Percentiles rank a stretch among this genome's conserved stretches.
Evolutionary conservation across 352 stramenopile genomes (phyloP).

Genomic region (Pythium periplocum): DNA sequence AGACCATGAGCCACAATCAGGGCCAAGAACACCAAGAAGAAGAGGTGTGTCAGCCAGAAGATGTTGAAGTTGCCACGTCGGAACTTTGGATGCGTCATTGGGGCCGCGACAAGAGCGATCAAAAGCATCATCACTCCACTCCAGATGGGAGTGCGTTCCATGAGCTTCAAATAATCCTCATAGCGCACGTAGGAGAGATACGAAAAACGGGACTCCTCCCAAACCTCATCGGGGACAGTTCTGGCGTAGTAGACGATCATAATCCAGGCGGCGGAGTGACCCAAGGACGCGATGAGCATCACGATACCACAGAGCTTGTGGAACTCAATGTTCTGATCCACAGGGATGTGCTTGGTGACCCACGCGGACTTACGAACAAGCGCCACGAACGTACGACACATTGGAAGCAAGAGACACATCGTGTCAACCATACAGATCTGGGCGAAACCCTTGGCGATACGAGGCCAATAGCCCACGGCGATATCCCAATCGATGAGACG

Average conservation of each 20-base stretch:
- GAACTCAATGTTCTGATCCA: slow-evolving; percentile 67
- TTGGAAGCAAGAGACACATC: slow-evolving; percentile 64
- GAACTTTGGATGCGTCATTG: slow-evolving; percentile 39
- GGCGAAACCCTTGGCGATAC: slow-evolving; percentile 62
- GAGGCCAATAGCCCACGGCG: slow-evolving; percentile 43
- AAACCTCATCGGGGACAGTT: slow-evolving; percentile 27
- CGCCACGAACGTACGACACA: slow-evolving; percentile 69
- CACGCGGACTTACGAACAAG: slow-evolving; percentile 26
- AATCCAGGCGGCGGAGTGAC: slow-evolving; percentile 45
- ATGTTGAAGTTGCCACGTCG: slow-evolving; percentile 56
- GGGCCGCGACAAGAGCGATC: slow-evolving; percentile 37
- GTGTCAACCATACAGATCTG: slow-evolving; percentile 75
- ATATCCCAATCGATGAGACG: slow-evolving; percentile 31
- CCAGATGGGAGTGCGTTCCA: slow-evolving; percentile 51
- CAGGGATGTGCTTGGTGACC: slow-evolving; percentile 43
- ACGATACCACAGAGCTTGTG: slow-evolving; percentile 75
- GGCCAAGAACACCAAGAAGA: slow-evolving; percentile 62
- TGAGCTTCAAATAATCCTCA: slow-evolving; percentile 36
- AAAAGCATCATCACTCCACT: slow-evolving; percentile 57
- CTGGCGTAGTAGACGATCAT: slow-evolving; percentile 50
- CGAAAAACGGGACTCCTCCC: slow-evolving; percentile 38
- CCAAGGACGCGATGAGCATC: slow-evolving; percentile 50
- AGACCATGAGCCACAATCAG: slow-evolving; percentile 59
- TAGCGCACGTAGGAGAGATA: slow-evolving; percentile 47
- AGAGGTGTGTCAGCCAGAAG: slow-evolving; percentile 66